A percentile compares a stretch with the other conserved stretches of the same genome.
These are phyloP conservation scores for Skeletonema costatum DNA, from an alignment of 108 stramenopile species.

Conservation along the genomic window DNA sequence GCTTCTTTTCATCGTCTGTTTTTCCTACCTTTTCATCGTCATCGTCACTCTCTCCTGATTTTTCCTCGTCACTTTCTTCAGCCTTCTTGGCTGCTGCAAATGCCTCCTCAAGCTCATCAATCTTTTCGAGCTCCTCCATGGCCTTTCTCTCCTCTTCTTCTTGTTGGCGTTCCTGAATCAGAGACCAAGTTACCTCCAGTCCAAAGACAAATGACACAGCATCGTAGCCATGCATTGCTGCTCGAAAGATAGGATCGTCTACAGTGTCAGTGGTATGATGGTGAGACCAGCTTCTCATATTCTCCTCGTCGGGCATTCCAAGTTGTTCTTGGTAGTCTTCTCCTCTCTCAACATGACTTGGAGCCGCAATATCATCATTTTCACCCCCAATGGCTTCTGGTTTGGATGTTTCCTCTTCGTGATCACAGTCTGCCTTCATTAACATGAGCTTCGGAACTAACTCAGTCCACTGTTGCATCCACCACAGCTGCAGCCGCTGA, in stretches of 20 bases:
- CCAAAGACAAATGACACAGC: conserved; percentile 95
- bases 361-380: conserved; percentile 18
- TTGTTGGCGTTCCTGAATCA: conserved; percentile 88
- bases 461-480: conserved; percentile 81
- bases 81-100: not conserved
- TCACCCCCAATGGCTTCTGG: conserved; percentile 26
- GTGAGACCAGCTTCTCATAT: conserved; percentile 94
- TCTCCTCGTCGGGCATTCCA: conserved; percentile 95
- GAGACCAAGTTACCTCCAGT: conserved; percentile 92
- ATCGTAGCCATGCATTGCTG: conserved; percentile 86
- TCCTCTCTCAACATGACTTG: conserved; percentile 65
- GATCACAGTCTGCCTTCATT: conserved; percentile 73
- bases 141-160: conserved; percentile 85
- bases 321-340: conserved; percentile 90
- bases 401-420: conserved; percentile 33
- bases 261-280: conserved; percentile 90
- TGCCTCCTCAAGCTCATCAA: conserved; percentile 33
- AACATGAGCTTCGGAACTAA: conserved; percentile 82
- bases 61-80: not conserved
- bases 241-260: conserved; percentile 93
- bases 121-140: conserved; percentile 61
- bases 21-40: not conserved
- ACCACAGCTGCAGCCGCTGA: conserved; percentile 72
- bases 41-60: conserved; percentile 10
- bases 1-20: not conserved